Conservation (phyloP, 2,329 filamentous ascomycete genomes). For the Thielaviopsis populi region DNA sequence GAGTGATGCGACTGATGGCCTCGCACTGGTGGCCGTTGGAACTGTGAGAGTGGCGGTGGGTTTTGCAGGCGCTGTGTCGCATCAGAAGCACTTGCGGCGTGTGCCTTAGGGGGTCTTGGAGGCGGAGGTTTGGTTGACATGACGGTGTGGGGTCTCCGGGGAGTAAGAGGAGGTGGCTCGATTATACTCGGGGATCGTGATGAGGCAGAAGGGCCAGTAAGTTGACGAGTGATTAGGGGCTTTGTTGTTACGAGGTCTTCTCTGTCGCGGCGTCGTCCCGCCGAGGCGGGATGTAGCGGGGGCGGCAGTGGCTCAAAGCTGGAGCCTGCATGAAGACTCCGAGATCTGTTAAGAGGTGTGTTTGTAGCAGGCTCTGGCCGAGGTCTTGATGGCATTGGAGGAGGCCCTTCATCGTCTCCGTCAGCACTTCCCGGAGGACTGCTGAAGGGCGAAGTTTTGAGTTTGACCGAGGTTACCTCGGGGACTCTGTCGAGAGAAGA, state of each 20-base stretch:
- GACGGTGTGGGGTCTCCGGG: constrained; percentile 4
- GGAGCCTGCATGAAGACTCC: constrained; percentile 14
- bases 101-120: constrained; percentile 11
- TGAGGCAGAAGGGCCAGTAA: constrained; percentile 13
- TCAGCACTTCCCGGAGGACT: constrained; percentile 58
- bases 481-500: constrained; percentile 6
- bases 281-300: constrained; percentile 12
- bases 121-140: constrained; percentile 14
- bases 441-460: constrained; percentile 60
- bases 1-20: constrained; percentile 16
- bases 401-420: constrained; percentile 21
- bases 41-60: constrained; percentile 8
- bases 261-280: constrained; percentile 9
- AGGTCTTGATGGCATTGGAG: constrained; percentile 21
- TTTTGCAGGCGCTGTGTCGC: not conserved
- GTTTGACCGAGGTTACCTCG: constrained; percentile 20
- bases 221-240: constrained; percentile 10
- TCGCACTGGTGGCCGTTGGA: constrained; percentile 9
- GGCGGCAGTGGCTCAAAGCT: constrained; percentile 15
- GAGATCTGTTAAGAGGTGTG: constrained; percentile 15
- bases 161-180: constrained; percentile 12
- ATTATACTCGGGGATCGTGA: constrained; percentile 5
- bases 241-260: constrained; percentile 10
- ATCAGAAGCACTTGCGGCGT: constrained; percentile 9
- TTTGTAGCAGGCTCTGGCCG: constrained; percentile 6